Evolutionary conservation across 2,329 filamentous ascomycete genomes (phyloP).

Genomic region (Ophiostoma perfectum): DNA sequence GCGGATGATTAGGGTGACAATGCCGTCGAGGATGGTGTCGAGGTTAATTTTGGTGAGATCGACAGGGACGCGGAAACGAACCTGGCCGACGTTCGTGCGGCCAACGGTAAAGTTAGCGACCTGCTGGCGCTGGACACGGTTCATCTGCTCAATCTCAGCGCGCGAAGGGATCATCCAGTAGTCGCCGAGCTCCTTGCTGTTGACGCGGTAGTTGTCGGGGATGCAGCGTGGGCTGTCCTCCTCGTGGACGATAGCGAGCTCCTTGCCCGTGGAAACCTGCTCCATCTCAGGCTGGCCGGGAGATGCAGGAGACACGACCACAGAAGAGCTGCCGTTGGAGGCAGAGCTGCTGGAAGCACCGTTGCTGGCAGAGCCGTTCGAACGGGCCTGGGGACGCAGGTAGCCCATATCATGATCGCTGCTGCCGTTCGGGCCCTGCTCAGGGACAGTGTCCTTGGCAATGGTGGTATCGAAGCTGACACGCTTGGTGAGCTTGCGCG

Average conservation of each 20-base stretch:
- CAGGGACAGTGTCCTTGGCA: slow-evolving; percentile 34
- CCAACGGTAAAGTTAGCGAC: slow-evolving; percentile 75
- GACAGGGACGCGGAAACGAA: slow-evolving; percentile 75
- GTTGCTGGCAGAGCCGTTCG: slow-evolving; percentile 28
- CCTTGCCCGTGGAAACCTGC: slow-evolving; percentile 61
- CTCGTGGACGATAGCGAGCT: slow-evolving; percentile 74
- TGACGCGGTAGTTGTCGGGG: slow-evolving; percentile 29
- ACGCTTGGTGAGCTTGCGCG: slow-evolving; percentile 66
- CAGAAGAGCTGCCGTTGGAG: slow-evolving; percentile 11
- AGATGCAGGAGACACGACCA: slow-evolving; percentile 13
- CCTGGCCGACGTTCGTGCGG: slow-evolving; percentile 71
- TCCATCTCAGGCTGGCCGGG: slow-evolving; percentile 54
- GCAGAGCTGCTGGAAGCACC: slow-evolving; percentile 25
- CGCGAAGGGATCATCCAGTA: slow-evolving; percentile 83
- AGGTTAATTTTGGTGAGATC: slow-evolving; percentile 76
- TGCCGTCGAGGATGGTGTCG: slow-evolving; percentile 69
- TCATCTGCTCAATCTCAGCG: slow-evolving; percentile 73
- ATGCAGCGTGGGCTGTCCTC: slow-evolving; percentile 42
- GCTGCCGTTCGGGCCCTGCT: slow-evolving; percentile 30
- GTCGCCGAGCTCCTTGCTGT: slow-evolving; percentile 47
- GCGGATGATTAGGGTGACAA: slow-evolving; percentile 71
- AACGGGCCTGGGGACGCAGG: slow-evolving; percentile 48
- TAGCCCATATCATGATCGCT: slow-evolving; percentile 56
- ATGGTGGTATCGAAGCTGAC: slow-evolving; percentile 82
- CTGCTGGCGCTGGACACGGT: slow-evolving; percentile 68